Conservation (phyloP, 805 yeast species). For the Cyberlindnera misumaiensis region DNA sequence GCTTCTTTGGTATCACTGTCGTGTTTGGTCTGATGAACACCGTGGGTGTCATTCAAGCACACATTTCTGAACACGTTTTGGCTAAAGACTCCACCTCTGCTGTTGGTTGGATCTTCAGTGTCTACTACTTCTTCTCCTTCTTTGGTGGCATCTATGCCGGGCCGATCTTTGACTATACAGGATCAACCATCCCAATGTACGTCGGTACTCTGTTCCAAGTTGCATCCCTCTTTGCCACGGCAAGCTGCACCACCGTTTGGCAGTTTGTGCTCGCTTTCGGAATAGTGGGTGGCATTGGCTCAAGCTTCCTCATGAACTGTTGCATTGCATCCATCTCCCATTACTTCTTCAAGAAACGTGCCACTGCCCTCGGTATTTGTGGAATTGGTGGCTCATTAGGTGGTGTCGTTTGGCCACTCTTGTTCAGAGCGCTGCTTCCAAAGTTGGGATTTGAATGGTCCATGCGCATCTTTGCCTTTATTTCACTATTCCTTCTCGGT, state of each 20-base stretch:
- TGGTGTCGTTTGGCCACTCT: slow-evolving; percentile 38
- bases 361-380: slow-evolving; percentile 35
- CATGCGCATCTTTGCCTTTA: slow-evolving; percentile 39
- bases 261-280: slow-evolving; percentile 49
- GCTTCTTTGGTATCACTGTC: slow-evolving; percentile 47
- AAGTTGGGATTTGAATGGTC: slow-evolving; percentile 46
- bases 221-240: slow-evolving; percentile 36
- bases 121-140: slow-evolving; percentile 22
- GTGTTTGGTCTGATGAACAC: slow-evolving; percentile 63
- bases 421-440: slow-evolving; percentile 31
- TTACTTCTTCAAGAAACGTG: slow-evolving; percentile 36
- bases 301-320: slow-evolving; percentile 38
- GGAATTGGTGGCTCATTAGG: slow-evolving; percentile 44
- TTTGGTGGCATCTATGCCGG: slow-evolving; percentile 33
- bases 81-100: slow-evolving; percentile 36
- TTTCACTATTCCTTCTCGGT: slow-evolving; percentile 21
- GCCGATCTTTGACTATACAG: slow-evolving; percentile 53
- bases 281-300: slow-evolving; percentile 35
- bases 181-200: slow-evolving; percentile 39
- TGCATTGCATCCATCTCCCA: slow-evolving; percentile 37
- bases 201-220: slow-evolving; percentile 39
- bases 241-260: slow-evolving; percentile 34
- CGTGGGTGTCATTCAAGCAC: slow-evolving; percentile 62
- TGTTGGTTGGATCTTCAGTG: slow-evolving; percentile 62
- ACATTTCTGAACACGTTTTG: slow-evolving; percentile 48